These are phyloP conservation scores for Kalmanozyma brasiliensis DNA, from an alignment of 1,284 basidiomycete species.

Conservation along the genomic window DNA sequence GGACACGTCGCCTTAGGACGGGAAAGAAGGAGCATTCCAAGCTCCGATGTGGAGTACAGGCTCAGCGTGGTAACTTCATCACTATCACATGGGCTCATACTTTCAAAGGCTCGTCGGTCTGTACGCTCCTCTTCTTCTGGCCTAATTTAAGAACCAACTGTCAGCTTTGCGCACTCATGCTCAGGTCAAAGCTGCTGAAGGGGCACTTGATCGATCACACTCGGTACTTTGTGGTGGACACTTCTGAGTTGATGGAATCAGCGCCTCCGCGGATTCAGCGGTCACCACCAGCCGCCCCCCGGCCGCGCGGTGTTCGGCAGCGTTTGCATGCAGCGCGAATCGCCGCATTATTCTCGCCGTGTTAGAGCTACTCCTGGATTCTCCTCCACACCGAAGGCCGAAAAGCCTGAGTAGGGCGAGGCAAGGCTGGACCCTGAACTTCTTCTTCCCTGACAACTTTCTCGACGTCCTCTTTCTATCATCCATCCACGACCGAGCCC, in stretches of 20 bases:
- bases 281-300: not conserved
- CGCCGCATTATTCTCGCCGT: not conserved
- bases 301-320: not conserved
- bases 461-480: not conserved
- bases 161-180: no score
- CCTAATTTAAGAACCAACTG: no score
- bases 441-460: conserved; percentile 2
- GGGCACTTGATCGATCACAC: not conserved
- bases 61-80: no score
- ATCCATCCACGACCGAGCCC: not conserved
- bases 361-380: not conserved
- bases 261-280: not conserved
- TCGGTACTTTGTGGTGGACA: conserved; percentile 2
- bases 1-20: no score
- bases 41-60: no score
- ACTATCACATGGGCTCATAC: no score
- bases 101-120: no score
- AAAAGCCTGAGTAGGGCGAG: not conserved
- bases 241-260: not conserved
- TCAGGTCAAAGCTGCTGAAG: not conserved
- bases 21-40: no score
- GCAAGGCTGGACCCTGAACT: conserved; percentile 18
- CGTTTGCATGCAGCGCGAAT: no score
- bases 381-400: conserved; percentile 22
- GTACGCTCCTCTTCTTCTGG: no score